Evolutionary conservation across 208 protist species (phyloP), one percentile per base, ranked within the genome.

Genomic region (Leishmania amazonensis): DNA sequence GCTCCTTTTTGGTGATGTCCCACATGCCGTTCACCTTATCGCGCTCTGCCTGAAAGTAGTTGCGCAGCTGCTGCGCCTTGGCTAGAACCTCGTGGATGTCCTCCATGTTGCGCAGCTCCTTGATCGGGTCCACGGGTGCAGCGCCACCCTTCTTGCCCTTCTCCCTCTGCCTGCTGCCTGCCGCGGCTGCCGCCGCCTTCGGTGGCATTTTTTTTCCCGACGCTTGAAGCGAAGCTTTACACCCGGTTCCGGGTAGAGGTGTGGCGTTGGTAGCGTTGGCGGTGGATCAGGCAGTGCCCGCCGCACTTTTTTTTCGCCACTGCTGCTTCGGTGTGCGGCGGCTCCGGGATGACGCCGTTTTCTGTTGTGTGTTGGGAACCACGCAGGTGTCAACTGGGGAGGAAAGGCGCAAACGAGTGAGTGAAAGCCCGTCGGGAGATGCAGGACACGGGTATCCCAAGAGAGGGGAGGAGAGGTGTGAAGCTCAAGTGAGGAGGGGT

Each of bases 31-130:
- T 92, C 72, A 99, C 95, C 83, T 99, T 98, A 85, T 99, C 98
- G 35, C 98, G 94, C 84, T 99, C 98, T 24, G 98, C 86, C 90
- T 99, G 98, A 83, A 98, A 99, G 86, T 99, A 99, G 88, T 99
- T 99, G 70, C 98, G 96, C 81, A 98, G 88, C 85, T 97, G 85
- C 86, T 98, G 86, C 68, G 96, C 96, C 78, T 97, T 93, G 40
- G 94, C 87, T 45, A 99, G 88, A 64, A 93, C 88, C 31, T 90
- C 90, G 81, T 95, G 90, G 21, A 99, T 87, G 40, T 91, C 87
- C 21, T 86, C 83, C 87, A 91, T 89, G 70, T 81, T 86, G 62
- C 65, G 78, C 40, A 94, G 47, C 64, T 91, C 88, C 47, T 82
- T 77, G 53, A 90, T 76, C 35, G 90, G 86, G 81, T 91, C 81